Base-by-base conservation (phyloP, 2,329 filamentous ascomycete species). In the Huntiella bhutanensis region DNA sequence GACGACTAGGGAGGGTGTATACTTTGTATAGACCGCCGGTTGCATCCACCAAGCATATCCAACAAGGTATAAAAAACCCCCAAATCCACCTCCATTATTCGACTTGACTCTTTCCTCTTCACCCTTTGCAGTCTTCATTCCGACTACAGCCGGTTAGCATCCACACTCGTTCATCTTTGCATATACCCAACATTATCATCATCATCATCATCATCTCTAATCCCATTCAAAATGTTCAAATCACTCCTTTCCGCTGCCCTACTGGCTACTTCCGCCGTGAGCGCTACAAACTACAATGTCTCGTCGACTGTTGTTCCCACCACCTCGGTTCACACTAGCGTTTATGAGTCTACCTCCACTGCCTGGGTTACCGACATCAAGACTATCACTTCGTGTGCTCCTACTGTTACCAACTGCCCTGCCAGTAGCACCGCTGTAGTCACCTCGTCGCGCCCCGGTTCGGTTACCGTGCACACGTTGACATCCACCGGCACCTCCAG, bases 371-470 rank as follows among this genome's bases (percentile, higher is more conserved):
- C 61, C 13, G 53, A 53, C 11, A 55, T 72, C 52, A 63, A 69
- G 51, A 77, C 73, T 52, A 63, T 75, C 58, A 74, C 68, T 55
- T 68, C 68, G 37, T 76, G 72, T 58, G 65, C 63, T 42, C 61
- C 71, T n/a, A 55, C 55, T 12, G 58, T 65, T 3, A 56, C 54
- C 35, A 55, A 63, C 59, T 66, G 63, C 54, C 61, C 62, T 7
- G 57, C 51, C 1, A 57, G 57, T 54, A 55, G 56, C 37, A 54
- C 56, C 39, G 54, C 59, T 33, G 58, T 65, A 33, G 61, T 59
- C 10, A 67, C 64, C 3, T 58, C 63, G 50, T 58, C 59, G 49
- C 44, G 60, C 46, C 53, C 62, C 19, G 39, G 65, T 34, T 67
- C 63, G 52, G 69, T 65, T 10, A 69, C 67, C 12, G 57, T 68